These are phyloP conservation scores for Trametes maxima DNA, from an alignment of 768 basidiomycete genomes.

Conservation along the genomic window DNA sequence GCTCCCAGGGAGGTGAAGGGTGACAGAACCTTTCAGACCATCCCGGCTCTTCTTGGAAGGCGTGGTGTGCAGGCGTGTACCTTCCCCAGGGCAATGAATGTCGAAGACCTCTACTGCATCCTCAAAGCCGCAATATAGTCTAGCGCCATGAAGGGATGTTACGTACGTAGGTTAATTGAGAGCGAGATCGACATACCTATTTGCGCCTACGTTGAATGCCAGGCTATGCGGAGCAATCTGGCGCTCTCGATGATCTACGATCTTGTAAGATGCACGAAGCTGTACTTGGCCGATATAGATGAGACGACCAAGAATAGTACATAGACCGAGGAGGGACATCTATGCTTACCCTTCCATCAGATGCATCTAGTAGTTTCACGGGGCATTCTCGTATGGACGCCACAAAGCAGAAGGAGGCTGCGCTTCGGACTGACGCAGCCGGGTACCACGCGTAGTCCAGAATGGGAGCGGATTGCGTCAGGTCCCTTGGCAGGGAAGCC, in stretches of 20 bases:
- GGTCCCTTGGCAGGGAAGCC: slow-evolving; percentile 4
- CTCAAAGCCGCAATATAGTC: slow-evolving; percentile 87
- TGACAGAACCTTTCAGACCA: slow-evolving; percentile 78
- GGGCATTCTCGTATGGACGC: slow-evolving; percentile 85
- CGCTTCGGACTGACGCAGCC: slow-evolving; percentile 56
- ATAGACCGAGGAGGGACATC: background rate
- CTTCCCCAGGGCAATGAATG: slow-evolving; percentile 70
- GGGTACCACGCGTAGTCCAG: slow-evolving; percentile 89
- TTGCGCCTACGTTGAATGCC: slow-evolving; percentile 69
- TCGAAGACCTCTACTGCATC: slow-evolving; percentile 88
- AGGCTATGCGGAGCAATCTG: slow-evolving; percentile 85
- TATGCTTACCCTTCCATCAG: slow-evolving; percentile 65
- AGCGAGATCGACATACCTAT: slow-evolving; percentile 52
- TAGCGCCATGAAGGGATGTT: slow-evolving; percentile 32
- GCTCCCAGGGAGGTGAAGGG: background rate
- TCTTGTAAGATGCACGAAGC: slow-evolving; percentile 90
- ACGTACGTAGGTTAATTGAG: background rate
- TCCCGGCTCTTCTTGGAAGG: slow-evolving; percentile 78
- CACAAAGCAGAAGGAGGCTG: slow-evolving; percentile 78
- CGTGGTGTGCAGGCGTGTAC: slow-evolving; percentile 67
- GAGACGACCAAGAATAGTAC: background rate
- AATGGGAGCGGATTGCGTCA: slow-evolving; percentile 67
- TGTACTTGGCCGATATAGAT: slow-evolving; percentile 33
- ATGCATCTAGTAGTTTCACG: slow-evolving; percentile 81
- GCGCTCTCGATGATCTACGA: slow-evolving; percentile 93